These are phyloP conservation scores for Metschnikowia arizonensis DNA, from an alignment of 805 yeast species.

Conservation along the genomic window DNA sequence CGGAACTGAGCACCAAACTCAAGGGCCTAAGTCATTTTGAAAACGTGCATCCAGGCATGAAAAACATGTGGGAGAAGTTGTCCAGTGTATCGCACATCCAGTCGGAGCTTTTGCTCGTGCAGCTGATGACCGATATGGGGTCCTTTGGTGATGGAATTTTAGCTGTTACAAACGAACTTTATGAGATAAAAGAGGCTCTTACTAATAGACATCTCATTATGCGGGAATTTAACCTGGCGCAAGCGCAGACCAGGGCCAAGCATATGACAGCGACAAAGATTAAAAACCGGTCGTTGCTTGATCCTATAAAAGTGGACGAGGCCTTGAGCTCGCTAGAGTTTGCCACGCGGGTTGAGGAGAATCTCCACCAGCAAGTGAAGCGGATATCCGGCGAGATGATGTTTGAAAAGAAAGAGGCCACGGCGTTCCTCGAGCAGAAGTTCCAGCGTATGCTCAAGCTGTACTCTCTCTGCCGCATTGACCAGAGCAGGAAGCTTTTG, in stretches of 20 bases:
- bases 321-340: conserved; percentile 75
- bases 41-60: conserved; percentile 62
- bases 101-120: conserved; percentile 73
- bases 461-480: conserved; percentile 68
- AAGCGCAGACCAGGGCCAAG: conserved; percentile 62
- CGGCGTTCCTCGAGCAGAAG: conserved; percentile 54
- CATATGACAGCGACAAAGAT: conserved; percentile 70
- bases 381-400: conserved; percentile 84
- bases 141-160: conserved; percentile 72
- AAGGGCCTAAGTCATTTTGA: conserved; percentile 41
- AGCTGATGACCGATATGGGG: conserved; percentile 68
- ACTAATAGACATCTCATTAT: conserved; percentile 89
- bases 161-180: conserved; percentile 67
- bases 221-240: conserved; percentile 83
- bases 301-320: conserved; percentile 86
- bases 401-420: conserved; percentile 60
- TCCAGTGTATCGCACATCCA: conserved; percentile 63
- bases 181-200: conserved; percentile 83
- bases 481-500: conserved; percentile 78
- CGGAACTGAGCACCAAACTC: conserved; percentile 46
- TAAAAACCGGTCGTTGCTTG: conserved; percentile 68
- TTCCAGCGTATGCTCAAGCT: conserved; percentile 52
- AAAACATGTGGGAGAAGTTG: conserved; percentile 71
- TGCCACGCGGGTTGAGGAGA: conserved; percentile 73
- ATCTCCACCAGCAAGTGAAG: conserved; percentile 69